Conservation (phyloP, 192 early-diverging fungal species). For the Rhizophagus sp. region DNA sequence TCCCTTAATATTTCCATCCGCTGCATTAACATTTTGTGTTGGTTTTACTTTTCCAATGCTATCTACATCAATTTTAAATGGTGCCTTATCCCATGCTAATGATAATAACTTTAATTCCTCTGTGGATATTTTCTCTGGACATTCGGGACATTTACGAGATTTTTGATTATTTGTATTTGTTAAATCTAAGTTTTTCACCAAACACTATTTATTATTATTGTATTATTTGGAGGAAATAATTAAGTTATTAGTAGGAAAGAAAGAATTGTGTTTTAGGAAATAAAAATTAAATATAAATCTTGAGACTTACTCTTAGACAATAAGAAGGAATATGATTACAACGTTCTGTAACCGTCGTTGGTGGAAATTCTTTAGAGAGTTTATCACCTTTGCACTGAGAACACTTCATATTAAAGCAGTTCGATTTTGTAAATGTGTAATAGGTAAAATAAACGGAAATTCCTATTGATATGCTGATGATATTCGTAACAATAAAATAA, state of each 20-base stretch:
- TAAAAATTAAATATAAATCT: neutral
- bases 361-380: conserved; percentile 30
- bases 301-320: conserved; percentile 30
- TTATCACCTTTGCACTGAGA: conserved; percentile 28
- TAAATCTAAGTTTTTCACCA: neutral
- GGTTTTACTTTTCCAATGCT: neutral
- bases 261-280: conserved; percentile 19
- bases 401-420: conserved; percentile 23
- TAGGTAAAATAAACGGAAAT: too few relatives aligned
- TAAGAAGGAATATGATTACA: conserved; percentile 32
- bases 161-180: neutral
- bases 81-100: conserved; percentile 22
- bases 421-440: too few relatives aligned
- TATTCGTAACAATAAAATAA: too few relatives aligned
- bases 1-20: neutral
- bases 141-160: conserved; percentile 14
- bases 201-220: conserved; percentile 2
- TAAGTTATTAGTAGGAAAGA: conserved; percentile 1
- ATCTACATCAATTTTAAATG: conserved; percentile 30
- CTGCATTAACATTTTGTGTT: neutral
- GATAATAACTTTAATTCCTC: conserved; percentile 1
- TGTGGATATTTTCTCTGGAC: neutral
- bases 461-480: too few relatives aligned
- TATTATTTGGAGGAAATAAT: neutral
- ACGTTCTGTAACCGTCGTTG: conserved; percentile 22